These are phyloP conservation scores for Coemansia sp. DNA, from an alignment of 192 early-diverging fungal genomes.

Conservation along the genomic window DNA sequence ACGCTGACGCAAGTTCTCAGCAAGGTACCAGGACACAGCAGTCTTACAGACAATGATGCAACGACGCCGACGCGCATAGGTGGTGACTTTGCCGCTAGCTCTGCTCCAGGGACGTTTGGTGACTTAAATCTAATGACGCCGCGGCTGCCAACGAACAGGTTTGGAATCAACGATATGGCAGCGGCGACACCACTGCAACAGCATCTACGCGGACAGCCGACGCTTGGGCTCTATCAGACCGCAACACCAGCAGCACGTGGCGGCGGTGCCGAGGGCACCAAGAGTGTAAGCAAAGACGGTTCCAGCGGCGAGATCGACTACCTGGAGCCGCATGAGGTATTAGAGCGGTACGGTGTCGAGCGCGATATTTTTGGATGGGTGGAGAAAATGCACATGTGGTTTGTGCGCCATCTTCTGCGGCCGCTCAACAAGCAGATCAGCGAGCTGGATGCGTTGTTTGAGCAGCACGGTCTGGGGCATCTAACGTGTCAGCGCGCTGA, in stretches of 20 bases:
- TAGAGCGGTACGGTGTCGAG: conserved; percentile 40
- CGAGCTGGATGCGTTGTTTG: conserved; percentile 42
- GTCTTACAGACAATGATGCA: conserved; percentile 12
- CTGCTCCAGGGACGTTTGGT: background rate
- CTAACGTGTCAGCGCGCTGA: conserved; percentile 41
- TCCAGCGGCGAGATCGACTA: conserved; percentile 32
- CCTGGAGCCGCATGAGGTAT: conserved; percentile 48
- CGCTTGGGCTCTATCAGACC: conserved; percentile 49
- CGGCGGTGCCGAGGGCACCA: conserved; percentile 26
- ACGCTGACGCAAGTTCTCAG: conserved; percentile 41
- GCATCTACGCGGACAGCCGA: conserved; percentile 43
- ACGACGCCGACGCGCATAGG: conserved; percentile 25
- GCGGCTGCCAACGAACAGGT: conserved; percentile 28
- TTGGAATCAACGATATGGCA: conserved; percentile 23
- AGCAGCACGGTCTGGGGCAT: conserved; percentile 43
- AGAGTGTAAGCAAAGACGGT: conserved; percentile 34
- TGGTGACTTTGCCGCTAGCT: conserved; percentile 7
- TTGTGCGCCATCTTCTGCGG: conserved; percentile 47
- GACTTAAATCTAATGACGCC: conserved; percentile 21
- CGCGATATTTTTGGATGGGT: conserved; percentile 40
- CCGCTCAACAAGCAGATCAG: conserved; percentile 48
- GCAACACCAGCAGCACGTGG: conserved; percentile 33
- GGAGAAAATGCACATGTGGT: conserved; percentile 54
- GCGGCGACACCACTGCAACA: conserved; percentile 33
- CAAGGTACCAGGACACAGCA: conserved; percentile 27